Percentiles rank a stretch among this genome's conserved stretches.
Conservation (phyloP, 805 yeast genomes). For the Metschnikowia corniflorae region DNA sequence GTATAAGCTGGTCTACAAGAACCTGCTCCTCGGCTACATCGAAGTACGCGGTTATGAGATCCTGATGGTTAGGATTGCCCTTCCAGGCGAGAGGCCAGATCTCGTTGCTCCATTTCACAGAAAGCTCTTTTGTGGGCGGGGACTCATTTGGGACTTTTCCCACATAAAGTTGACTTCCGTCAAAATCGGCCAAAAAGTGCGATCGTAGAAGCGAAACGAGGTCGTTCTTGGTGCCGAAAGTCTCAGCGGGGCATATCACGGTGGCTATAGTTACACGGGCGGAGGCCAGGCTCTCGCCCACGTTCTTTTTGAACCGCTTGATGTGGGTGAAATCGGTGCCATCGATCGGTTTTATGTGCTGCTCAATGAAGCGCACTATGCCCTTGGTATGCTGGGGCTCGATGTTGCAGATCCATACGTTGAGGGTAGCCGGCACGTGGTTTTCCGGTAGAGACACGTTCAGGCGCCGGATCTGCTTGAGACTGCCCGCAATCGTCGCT, state of each 20-base stretch:
- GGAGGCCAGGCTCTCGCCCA: background rate
- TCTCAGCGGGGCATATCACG: conserved; percentile 45
- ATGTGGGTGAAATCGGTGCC: conserved; percentile 36
- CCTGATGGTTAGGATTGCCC: conserved; percentile 81
- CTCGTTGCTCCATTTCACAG: conserved; percentile 57
- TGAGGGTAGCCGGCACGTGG: conserved; percentile 26
- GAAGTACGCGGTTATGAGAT: conserved; percentile 51
- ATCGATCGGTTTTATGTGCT: conserved; percentile 27
- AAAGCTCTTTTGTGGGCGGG: conserved; percentile 71
- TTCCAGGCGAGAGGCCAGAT: conserved; percentile 94
- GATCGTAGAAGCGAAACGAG: conserved; percentile 20
- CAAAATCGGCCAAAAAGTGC: conserved; percentile 11
- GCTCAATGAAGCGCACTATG: conserved; percentile 25
- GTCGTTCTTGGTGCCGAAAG: conserved; percentile 24
- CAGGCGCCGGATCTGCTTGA: conserved; percentile 42
- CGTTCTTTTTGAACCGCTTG: conserved; percentile 50
- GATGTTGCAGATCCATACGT: conserved; percentile 50
- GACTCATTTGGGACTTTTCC: conserved; percentile 51
- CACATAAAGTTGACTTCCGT: conserved; percentile 9
- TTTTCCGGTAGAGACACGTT: conserved; percentile 15
- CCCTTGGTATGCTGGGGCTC: conserved; percentile 33
- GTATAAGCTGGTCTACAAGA: conserved; percentile 19
- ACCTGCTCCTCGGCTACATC: conserved; percentile 43
- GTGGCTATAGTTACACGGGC: conserved; percentile 26
- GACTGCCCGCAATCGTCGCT: conserved; percentile 42